Evolutionary conservation across 2,329 filamentous ascomycete species (phyloP).

Genomic region (Xenoacremonium recifei): DNA sequence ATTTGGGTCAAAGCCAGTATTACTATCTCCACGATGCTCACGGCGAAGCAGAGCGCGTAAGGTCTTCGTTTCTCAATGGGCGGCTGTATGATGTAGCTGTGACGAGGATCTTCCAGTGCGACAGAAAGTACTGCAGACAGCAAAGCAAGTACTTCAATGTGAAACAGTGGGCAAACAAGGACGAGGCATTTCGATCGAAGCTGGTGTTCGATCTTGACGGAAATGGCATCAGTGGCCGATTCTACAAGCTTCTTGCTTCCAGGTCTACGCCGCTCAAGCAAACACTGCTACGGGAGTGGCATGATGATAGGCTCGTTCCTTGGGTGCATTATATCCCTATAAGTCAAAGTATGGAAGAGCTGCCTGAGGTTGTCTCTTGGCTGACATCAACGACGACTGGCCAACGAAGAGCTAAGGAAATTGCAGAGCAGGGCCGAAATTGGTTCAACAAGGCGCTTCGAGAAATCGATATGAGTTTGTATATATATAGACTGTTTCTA

Average conservation of each 20-base stretch:
- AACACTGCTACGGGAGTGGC: slow-evolving; percentile 55
- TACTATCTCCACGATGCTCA: slow-evolving; percentile 30
- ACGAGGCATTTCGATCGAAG: slow-evolving; percentile 35
- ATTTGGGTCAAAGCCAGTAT: slow-evolving; percentile 23
- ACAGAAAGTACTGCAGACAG: slow-evolving; percentile 32
- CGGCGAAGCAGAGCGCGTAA: slow-evolving; percentile 13
- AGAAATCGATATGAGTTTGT: slow-evolving; percentile 58
- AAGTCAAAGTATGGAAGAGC: slow-evolving; percentile 46
- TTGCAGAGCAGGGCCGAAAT: slow-evolving; percentile 52
- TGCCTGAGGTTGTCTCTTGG: slow-evolving; percentile 50
- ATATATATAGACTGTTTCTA: slow-evolving; percentile 59
- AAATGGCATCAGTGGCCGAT: slow-evolving; percentile 55
- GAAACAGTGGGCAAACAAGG: slow-evolving; percentile 31
- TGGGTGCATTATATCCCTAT: slow-evolving; percentile 59
- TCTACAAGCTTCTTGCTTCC: slow-evolving; percentile 48
- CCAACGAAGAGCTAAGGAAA: slow-evolving; percentile 42
- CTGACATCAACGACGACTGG: slow-evolving; percentile 46
- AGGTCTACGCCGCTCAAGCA: slow-evolving; percentile 49
- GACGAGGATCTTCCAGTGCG: slow-evolving; percentile 46
- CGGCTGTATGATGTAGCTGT: slow-evolving; percentile 44
- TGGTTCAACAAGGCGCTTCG: slow-evolving; percentile 56
- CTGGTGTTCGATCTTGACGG: slow-evolving; percentile 55
- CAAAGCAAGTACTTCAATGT: slow-evolving; percentile 31
- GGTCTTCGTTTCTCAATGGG: slow-evolving; percentile 34
- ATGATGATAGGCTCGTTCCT: slow-evolving; percentile 53